Conservation (phyloP, 108 stramenopile species). For the Cyclotella cryptica region DNA sequence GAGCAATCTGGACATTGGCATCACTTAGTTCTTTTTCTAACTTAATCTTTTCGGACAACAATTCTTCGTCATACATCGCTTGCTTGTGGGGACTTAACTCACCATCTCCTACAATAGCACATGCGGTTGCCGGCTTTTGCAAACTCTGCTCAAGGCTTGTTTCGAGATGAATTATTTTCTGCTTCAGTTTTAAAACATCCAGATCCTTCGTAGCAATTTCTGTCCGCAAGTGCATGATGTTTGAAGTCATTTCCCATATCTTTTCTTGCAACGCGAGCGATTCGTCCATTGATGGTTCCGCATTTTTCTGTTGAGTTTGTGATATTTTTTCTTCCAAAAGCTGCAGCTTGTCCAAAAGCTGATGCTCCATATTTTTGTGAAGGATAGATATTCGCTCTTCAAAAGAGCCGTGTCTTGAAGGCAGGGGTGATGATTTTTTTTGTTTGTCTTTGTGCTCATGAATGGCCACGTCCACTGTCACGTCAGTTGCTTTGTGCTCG, state of each 20-base stretch:
- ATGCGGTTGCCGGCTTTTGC: neutral
- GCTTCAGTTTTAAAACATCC: constrained; percentile 49
- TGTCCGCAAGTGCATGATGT: constrained; percentile 32
- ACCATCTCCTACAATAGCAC: constrained; percentile 37
- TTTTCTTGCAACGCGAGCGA: constrained; percentile 15
- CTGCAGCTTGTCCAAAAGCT: constrained; percentile 46
- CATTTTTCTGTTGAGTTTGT: constrained; percentile 24
- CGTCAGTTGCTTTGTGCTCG: too few species aligned
- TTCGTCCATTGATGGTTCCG: constrained; percentile 14
- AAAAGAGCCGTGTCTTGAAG: too few species aligned
- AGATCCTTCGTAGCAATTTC: constrained; percentile 55
- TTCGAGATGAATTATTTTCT: constrained; percentile 35
- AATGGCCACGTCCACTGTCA: too few species aligned
- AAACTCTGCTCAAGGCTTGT: constrained; percentile 9
- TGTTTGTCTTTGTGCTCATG: too few species aligned
- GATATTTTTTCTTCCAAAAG: constrained; percentile 47
- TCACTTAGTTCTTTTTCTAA: constrained; percentile 36
- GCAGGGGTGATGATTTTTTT: too few species aligned
- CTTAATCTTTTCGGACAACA: constrained; percentile 5
- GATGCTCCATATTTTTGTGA: constrained; percentile 52
- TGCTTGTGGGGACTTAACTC: constrained; percentile 22
- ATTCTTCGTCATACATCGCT: neutral
- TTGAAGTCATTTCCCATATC: constrained; percentile 30
- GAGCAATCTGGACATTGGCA: constrained; percentile 23
- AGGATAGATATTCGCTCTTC: constrained; percentile 45